Evolutionary conservation across 2,329 filamentous ascomycete species (phyloP).

Genomic region (Ambrosiella cleistominuta): DNA sequence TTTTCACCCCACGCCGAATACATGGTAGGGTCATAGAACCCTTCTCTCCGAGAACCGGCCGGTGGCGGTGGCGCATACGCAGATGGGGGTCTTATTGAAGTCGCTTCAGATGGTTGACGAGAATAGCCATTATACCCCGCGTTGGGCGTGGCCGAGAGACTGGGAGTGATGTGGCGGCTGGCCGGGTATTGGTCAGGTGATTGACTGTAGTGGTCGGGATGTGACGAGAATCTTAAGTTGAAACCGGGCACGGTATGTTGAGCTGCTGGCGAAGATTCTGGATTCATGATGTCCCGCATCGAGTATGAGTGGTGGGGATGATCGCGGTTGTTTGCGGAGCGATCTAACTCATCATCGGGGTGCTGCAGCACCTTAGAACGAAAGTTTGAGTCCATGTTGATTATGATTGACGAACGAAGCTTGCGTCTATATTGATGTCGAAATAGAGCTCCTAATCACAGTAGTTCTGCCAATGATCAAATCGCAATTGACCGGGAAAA

Average conservation of each 20-base stretch:
- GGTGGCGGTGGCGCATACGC: conserved; percentile 21
- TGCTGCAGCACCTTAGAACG: conserved; percentile 33
- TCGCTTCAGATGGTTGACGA: background rate
- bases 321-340: conserved; percentile 11
- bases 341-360: conserved; percentile 25
- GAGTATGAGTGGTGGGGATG: conserved; percentile 18
- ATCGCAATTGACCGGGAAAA: background rate
- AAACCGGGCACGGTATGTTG: conserved; percentile 22
- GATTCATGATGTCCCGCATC: conserved; percentile 30
- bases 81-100: conserved; percentile 14
- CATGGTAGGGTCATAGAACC: conserved; percentile 37
- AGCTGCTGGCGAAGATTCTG: conserved; percentile 22
- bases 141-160: conserved; percentile 19
- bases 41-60: conserved; percentile 16
- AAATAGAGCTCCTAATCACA: too few relatives aligned
- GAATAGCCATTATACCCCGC: conserved; percentile 16
- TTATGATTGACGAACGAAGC: too few relatives aligned
- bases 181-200: conserved; percentile 19
- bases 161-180: conserved; percentile 9
- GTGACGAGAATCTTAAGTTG: conserved; percentile 23
- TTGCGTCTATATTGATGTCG: background rate
- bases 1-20: conserved; percentile 21
- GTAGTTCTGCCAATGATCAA: too few relatives aligned
- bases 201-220: background rate
- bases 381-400: conserved; percentile 30